Evolutionary conservation across 2,329 filamentous ascomycete genomes (phyloP), one percentile per base, ranked within the genome.

Genomic region (Curvularia sp.): DNA sequence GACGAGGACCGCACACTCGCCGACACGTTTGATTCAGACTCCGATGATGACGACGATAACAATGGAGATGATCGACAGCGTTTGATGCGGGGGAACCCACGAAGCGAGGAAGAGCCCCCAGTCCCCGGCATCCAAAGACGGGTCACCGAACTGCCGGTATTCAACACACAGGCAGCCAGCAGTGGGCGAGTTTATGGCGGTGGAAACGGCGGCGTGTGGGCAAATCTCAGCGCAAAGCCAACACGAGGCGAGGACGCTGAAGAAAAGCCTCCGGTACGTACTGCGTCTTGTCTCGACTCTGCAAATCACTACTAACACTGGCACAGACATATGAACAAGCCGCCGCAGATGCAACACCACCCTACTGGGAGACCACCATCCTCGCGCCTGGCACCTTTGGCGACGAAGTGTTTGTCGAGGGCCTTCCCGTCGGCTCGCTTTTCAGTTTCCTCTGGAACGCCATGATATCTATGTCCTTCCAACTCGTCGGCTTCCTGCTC

Each of bases 351-450:
- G 90, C 93, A 23, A 95, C 95, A 47, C 95, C 95, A 1, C 95
- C 95, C 0, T 99, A 99, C 79, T 99, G 95, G 95, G 95, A 99
- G 81, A 99, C 95, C 5, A 98, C 95, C 0, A 97, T 99, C 65
- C 86, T 99, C 50, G 94, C 93, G 0, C 95, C 95, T 0, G 95
- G 94, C 54, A 87, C 95, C 65, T 91, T 90, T n/a, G 87, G 89
- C 38, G 93, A 98, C 74, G 95, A 99, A 77, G 94, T 99, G 47
- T 99, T 95, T 73, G 91, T 99, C 56, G 95, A 99, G 75, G 95
- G 95, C 69, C 89, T 99, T 73, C 93, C 96, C 3, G 95, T 96
- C 52, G 92, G 92, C 64, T 93, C 91, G 48, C 81, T 95, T 61
- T 96, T 96, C 80, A 90, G 87, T 60, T 96, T 96, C 71, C 81